These are phyloP conservation scores for Acacia crassicarpa DNA, from an alignment of 306 rosid species.

Conservation along the genomic window DNA sequence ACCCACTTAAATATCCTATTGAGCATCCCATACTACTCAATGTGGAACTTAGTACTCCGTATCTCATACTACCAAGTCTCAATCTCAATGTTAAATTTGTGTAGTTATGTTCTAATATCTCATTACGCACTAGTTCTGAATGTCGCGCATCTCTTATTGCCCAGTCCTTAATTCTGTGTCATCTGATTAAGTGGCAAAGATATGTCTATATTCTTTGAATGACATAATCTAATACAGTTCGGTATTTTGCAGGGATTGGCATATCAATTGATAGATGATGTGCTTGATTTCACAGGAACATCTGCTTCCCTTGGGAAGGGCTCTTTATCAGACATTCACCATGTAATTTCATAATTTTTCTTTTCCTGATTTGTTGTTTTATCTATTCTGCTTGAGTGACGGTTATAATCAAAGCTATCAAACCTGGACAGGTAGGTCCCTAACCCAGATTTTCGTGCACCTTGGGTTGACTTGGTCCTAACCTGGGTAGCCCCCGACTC, in stretches of 20 bases:
- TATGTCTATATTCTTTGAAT: slow-evolving; percentile 5
- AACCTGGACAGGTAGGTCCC: too few species aligned
- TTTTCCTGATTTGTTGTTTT: slow-evolving; percentile 6
- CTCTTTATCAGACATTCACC: slow-evolving; percentile 85
- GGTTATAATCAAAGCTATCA: neutral
- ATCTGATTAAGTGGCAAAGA: neutral
- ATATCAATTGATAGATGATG: slow-evolving; percentile 86
- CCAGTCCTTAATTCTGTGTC: neutral
- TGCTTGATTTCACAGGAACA: slow-evolving; percentile 90
- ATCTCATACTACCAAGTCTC: neutral
- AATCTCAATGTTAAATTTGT: neutral
- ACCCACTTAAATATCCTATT: neutral
- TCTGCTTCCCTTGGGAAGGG: slow-evolving; percentile 97
- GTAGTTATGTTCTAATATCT: neutral
- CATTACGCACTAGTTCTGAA: neutral
- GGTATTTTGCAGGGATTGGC: slow-evolving; percentile 81
- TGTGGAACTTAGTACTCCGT: neutral
- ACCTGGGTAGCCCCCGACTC: too few species aligned
- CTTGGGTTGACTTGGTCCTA: too few species aligned
- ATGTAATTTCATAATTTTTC: slow-evolving; percentile 50
- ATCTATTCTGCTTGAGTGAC: slow-evolving; percentile 17
- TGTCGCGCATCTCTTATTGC: neutral
- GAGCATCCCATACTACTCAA: neutral
- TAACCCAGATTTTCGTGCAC: too few species aligned
- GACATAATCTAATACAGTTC: slow-evolving; percentile 11